A percentile compares a stretch with the other conserved stretches of the same genome.
These are phyloP conservation scores for Xylaria sp. DNA, from an alignment of 2,329 filamentous ascomycete genomes.

Conservation along the genomic window DNA sequence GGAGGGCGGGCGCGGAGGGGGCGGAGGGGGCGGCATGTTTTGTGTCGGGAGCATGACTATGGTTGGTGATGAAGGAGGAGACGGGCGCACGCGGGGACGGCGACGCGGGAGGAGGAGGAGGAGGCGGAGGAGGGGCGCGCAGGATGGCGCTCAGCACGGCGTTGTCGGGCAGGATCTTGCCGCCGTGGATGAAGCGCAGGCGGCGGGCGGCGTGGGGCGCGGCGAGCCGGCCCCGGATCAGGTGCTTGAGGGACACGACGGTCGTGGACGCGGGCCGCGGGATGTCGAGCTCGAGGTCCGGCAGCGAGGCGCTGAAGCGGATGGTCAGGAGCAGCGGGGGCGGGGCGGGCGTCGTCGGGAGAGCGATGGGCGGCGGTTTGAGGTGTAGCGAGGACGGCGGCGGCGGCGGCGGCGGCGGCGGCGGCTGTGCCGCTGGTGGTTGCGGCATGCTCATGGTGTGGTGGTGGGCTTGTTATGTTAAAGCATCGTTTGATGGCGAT, in stretches of 20 bases:
- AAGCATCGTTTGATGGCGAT: too few species aligned
- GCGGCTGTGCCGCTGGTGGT: not conserved
- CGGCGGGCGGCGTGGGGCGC: slow-evolving; percentile 65
- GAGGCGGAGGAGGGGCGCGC: slow-evolving; percentile 61
- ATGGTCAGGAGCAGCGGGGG: slow-evolving; percentile 74
- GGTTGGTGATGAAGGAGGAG: slow-evolving; percentile 19
- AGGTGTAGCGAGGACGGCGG: slow-evolving; percentile 15
- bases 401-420: slow-evolving; percentile 22
- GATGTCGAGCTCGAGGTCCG: slow-evolving; percentile 82
- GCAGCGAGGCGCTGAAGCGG: slow-evolving; percentile 84
- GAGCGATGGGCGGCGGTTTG: slow-evolving; percentile 13
- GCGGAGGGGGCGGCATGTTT: slow-evolving; percentile 1
- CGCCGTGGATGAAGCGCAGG: slow-evolving; percentile 86
- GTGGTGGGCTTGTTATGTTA: too few species aligned
- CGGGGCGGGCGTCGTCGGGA: slow-evolving; percentile 14
- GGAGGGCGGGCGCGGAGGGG: slow-evolving; percentile 39
- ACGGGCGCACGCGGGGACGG: not conserved
- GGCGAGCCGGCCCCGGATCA: slow-evolving; percentile 74
- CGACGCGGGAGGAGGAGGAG: slow-evolving; percentile 38
- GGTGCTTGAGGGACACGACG: slow-evolving; percentile 76
- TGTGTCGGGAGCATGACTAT: not conserved
- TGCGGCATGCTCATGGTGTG: not conserved
- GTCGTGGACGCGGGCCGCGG: slow-evolving; percentile 68
- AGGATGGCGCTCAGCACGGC: slow-evolving; percentile 70
- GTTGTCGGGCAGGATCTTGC: slow-evolving; percentile 79